Evolutionary conservation across 306 rosid species (phyloP), one percentile per base, ranked within the genome.

Genomic region (Medicago lupulina): DNA sequence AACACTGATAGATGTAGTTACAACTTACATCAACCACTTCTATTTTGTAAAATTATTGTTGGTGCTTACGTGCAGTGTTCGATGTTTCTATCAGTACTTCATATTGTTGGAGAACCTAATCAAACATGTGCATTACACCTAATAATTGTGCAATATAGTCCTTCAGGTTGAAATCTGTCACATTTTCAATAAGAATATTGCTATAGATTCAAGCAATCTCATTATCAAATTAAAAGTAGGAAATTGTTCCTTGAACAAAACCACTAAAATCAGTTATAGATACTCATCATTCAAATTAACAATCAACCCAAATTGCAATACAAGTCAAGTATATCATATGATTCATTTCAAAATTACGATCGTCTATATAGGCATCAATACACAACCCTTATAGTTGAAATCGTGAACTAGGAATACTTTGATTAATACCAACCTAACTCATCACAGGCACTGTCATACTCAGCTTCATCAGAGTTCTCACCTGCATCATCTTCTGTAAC

Each of bases 371-470:
- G 21, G 6, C 18, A 49, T 11, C 9, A 40, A 53, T 54, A 25
- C 6, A 53, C 60, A 25, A 28, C 18, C 16, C 6, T 36, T 15
- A 38, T 23, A 3, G 7, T 38, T 74, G 75, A 67, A 40, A 49
- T 50, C 11, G 49, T 57, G 4, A 50, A 38, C 36, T 28, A n/a
- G 15, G 23, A 34, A 2, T 67, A 66, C 13, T 73, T 16, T 67
- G 36, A 41, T 70, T 40, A 53, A 44, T 41, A 19, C 55, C 66
- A 65, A 23, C 19, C 12, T 15, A 46, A 17, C 23, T 67, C 65
- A 12, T 74, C 71, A 47, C 55, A 60, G 36, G 80, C 83, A 74
- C 75, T 73, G 1, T 65, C 79, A 65, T 65, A 73, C 0, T 9
- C 51, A 40, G 16, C 70, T 39, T 65, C 51, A 17, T 79, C 74